These are phyloP conservation scores for Perkinsus olseni DNA, from an alignment of 169 alveolate genomes.

Conservation along the genomic window DNA sequence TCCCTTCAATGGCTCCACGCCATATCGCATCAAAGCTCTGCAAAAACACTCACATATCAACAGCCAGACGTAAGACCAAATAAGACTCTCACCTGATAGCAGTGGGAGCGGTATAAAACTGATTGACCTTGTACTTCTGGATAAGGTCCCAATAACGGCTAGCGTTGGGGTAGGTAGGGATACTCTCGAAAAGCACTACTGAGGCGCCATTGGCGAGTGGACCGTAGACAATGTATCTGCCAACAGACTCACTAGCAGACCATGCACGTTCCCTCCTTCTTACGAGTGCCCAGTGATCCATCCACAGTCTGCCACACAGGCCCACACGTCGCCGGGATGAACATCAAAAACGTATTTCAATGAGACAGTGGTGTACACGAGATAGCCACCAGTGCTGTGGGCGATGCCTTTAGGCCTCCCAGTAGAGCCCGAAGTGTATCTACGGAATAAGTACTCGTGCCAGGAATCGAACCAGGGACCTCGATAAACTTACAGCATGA, in stretches of 20 bases:
- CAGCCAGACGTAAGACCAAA: background rate
- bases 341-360: conserved; percentile 76
- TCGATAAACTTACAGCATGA: conserved; percentile 38
- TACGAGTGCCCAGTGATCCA: conserved; percentile 95
- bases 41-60: conserved; percentile 3
- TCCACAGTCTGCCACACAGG: conserved; percentile 93
- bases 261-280: background rate
- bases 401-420: conserved; percentile 93
- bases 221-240: conserved; percentile 80
- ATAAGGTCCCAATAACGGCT: conserved; percentile 76
- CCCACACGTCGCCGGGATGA: conserved; percentile 74
- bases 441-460: conserved; percentile 12
- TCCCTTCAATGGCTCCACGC: conserved; percentile 50
- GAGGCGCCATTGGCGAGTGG: conserved; percentile 87
- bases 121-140: conserved; percentile 77
- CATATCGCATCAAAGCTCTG: conserved; percentile 37
- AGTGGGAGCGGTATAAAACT: conserved; percentile 95
- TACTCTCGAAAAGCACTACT: conserved; percentile 83
- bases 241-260: background rate
- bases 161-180: conserved; percentile 88
- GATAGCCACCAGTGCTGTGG: conserved; percentile 85
- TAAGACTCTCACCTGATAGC: conserved; percentile 69
- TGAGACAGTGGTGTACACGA: conserved; percentile 76
- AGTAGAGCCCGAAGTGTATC: conserved; percentile 93
- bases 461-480: background rate